phyloP scores from a whole-genome alignment of 2,329 filamentous ascomycete genomes.

The Aureobasidium namibiae region DNA sequence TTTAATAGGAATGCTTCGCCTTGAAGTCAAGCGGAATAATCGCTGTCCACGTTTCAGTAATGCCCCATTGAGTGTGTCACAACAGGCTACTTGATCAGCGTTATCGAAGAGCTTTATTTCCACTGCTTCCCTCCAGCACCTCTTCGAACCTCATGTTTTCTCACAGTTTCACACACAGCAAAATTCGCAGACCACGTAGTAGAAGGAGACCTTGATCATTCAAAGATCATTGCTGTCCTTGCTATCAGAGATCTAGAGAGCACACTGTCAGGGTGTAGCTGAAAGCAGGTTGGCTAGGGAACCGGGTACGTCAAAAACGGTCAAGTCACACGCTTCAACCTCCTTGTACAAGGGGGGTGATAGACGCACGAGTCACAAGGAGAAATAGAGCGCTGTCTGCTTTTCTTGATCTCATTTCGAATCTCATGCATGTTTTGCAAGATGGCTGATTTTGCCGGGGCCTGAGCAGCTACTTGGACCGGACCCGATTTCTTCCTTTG shows the following conservation, averaged over 20 bases:
- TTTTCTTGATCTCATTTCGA: neutral
- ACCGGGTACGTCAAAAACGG: constrained; percentile 8
- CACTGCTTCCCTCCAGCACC: neutral
- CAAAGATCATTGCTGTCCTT: neutral
- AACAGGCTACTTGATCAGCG: neutral
- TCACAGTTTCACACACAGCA: neutral
- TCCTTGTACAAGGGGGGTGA: constrained; percentile 1
- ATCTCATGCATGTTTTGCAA: neutral
- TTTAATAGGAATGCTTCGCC: neutral
- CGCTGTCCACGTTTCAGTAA: neutral
- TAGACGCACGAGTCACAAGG: neutral
- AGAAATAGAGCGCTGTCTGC: neutral
- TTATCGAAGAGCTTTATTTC: neutral
- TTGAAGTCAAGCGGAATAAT: neutral
- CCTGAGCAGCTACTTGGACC: neutral
- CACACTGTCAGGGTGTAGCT: neutral
- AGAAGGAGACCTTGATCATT: neutral
- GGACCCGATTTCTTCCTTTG: constrained; percentile 1
- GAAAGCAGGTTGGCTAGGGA: neutral
- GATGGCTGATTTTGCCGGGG: neutral
- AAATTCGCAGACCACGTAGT: constrained; percentile 3
- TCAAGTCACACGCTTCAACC: constrained; percentile 4
- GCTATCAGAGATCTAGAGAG: neutral
- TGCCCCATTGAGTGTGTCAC: neutral
- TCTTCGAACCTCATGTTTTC: neutral